Base-by-base conservation (phyloP, 345 rosid genomes). In the Adansonia digitata region DNA sequence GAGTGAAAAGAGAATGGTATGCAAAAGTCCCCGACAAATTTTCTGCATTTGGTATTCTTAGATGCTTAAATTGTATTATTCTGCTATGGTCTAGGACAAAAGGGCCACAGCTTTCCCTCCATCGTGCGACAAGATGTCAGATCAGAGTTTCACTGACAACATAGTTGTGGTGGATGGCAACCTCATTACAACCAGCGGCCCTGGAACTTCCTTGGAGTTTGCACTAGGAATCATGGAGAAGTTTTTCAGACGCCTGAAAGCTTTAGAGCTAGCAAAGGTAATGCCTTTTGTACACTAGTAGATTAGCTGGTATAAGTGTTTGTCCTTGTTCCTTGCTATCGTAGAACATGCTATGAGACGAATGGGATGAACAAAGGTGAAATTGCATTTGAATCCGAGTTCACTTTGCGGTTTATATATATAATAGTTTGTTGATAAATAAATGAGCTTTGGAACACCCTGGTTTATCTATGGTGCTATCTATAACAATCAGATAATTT, bases 101-200 rank as follows among this genome's bases (percentile, higher is more conserved):
- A 94, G 92, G 79, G 98, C 98, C 11, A 94, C 98, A 18, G 94
- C 92, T 5, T 91, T 86, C 80, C 98, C 98, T 7, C 89, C 96
- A 63, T 43, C 92, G 90, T 91, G 98, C 78, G 73, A 77, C 79
- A 92, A 91, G 84, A 77, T 94, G 69, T 88, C 92, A 0, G 98
- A 90, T 81, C 80, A 80, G 83, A 91, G 94, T 73, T 91, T 88
- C 82, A 84, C 79, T 2, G 91, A 90, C 31, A 89, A 92, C 82
- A 82, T 96, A 74, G 94, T 94, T 48, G 86, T 94, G 73, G 90
- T 94, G 11, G 98, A 92, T 75, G 98, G 98, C 57, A 94, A 91
- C 83, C 98, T 92, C 73, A 81, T 94, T 45, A 92, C 94, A 42
- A 94, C 98, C 84, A 84, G 91, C 76, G 96, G 95, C 5, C 98